A percentile compares a stretch with the other conserved stretches of the same genome.
Conservation (phyloP, 2,329 filamentous ascomycete genomes). For the Pestalotiopsis fici region DNA sequence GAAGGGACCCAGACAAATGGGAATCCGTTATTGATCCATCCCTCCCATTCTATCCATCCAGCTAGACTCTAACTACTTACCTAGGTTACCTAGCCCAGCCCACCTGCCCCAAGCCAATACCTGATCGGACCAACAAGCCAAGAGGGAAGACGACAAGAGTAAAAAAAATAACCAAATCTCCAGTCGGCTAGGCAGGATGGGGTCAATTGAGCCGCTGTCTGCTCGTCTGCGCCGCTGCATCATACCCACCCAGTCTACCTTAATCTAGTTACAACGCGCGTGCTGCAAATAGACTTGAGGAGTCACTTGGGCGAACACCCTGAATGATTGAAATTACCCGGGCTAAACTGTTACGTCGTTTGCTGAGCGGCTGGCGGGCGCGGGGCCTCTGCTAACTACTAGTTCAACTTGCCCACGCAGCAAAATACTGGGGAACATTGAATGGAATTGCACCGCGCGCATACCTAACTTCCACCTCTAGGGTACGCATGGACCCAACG, state of each 20-base stretch:
- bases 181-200: not conserved
- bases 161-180: not conserved
- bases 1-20: not conserved
- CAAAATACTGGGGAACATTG: no score
- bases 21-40: not conserved
- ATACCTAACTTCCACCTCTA: not conserved
- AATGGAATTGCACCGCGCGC: not conserved
- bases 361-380: not conserved
- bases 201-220: not conserved
- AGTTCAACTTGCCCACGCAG: no score
- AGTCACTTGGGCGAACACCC: not conserved
- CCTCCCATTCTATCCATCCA: no score
- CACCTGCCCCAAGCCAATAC: not conserved
- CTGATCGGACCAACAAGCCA: not conserved
- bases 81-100: no score
- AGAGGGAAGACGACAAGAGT: not conserved
- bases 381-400: no score
- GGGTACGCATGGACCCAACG: not conserved
- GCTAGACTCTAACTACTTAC: not conserved
- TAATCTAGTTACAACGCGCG: slow-evolving; percentile 3
- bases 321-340: slow-evolving; percentile 1
- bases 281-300: slow-evolving; percentile 3
- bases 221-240: not conserved
- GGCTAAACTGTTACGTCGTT: not conserved
- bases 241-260: not conserved